Evolutionary conservation across 441 rosid species (phyloP).

Genomic region (Adansonia madagascariensis): DNA sequence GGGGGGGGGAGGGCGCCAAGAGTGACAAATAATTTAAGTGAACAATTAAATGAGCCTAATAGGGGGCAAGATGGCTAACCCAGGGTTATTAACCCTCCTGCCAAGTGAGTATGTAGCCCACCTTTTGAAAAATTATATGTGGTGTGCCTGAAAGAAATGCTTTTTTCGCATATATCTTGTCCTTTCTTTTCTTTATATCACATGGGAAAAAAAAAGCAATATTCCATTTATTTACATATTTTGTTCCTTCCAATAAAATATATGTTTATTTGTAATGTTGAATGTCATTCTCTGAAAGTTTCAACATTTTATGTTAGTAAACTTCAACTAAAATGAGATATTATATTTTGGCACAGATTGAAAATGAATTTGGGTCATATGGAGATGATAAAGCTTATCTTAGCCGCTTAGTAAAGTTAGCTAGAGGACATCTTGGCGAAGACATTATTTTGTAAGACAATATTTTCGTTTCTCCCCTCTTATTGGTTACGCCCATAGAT

Average conservation of each 20-base stretch:
- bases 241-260: neutral
- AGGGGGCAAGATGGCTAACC: neutral
- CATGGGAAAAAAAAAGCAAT: neutral
- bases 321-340: constrained; percentile 12
- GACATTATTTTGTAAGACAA: constrained; percentile 70
- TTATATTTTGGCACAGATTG: constrained; percentile 60
- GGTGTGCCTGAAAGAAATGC: constrained; percentile 12
- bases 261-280: constrained; percentile 20
- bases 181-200: neutral
- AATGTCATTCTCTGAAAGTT: constrained; percentile 25
- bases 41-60: neutral
- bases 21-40: neutral
- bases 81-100: neutral
- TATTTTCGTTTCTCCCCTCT: constrained; percentile 25
- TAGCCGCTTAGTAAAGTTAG: constrained; percentile 61
- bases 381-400: constrained; percentile 91
- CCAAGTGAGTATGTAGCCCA: neutral
- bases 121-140: neutral
- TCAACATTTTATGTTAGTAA: constrained; percentile 13
- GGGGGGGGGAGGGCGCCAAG: too few relatives aligned
- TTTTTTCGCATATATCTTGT: neutral
- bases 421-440: constrained; percentile 66
- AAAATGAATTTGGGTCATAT: constrained; percentile 96
- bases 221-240: constrained; percentile 2
- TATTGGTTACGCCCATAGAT: constrained; percentile 1